Evolutionary conservation across 23 red algal genomes (phyloP).

Genomic region (Rhodosorus marinus): DNA sequence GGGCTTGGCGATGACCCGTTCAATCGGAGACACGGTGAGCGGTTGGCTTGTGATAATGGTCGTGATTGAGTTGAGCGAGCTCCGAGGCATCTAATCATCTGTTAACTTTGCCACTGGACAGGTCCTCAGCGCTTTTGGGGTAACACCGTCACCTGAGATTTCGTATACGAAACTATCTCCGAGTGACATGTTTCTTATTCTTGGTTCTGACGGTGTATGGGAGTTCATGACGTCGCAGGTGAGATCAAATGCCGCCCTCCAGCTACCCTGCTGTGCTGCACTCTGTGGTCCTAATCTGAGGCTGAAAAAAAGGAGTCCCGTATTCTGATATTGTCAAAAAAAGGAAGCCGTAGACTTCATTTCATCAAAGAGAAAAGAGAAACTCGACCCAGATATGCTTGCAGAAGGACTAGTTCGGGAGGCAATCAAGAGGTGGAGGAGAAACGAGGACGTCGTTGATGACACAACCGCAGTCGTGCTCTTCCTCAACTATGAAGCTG

Average conservation of each 20-base stretch:
- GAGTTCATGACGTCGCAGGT: slow-evolving; percentile 89
- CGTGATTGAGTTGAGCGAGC: too few relatives aligned
- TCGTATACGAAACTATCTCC: slow-evolving; percentile 14
- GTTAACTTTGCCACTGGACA: too few relatives aligned
- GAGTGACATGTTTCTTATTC: slow-evolving; percentile 50
- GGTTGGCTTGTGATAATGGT: too few relatives aligned
- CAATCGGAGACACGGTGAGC: slow-evolving; percentile 72
- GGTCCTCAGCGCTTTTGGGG: slow-evolving; percentile 52
- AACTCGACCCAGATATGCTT: slow-evolving; percentile 7
- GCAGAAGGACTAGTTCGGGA: slow-evolving; percentile 66
- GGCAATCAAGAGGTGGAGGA: slow-evolving; percentile 61
- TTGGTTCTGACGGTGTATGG: slow-evolving; percentile 93
- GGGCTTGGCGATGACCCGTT: slow-evolving; percentile 95
- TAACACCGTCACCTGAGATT: slow-evolving; percentile 54
- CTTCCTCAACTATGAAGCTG: slow-evolving; percentile 30
- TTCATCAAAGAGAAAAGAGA: not conserved
- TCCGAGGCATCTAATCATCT: too few relatives aligned
- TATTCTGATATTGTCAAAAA: too few relatives aligned
- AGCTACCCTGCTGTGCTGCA: too few relatives aligned
- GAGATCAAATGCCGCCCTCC: too few relatives aligned
- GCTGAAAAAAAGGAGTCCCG: too few relatives aligned
- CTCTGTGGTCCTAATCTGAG: too few relatives aligned
- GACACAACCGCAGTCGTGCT: slow-evolving; percentile 86
- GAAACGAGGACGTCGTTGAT: slow-evolving; percentile 74
- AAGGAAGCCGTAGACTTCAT: slow-evolving; percentile 68